Evolutionary conservation across 2,329 filamentous ascomycete species (phyloP), one percentile per base, ranked within the genome.

Genomic region (Diaporthe sp.): DNA sequence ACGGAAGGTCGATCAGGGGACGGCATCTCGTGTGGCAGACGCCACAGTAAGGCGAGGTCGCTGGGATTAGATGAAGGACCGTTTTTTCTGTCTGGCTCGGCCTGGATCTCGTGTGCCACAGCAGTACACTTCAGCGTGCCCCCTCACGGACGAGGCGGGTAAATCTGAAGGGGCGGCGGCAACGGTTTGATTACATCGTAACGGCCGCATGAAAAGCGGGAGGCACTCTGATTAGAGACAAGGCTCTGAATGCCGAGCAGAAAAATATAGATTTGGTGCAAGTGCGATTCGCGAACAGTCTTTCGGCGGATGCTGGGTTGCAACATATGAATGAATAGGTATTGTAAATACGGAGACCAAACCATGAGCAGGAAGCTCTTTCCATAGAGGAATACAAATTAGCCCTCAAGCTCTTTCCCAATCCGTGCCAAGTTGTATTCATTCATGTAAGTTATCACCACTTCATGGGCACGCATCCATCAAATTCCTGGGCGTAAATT

Each of bases 1-100:
- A 76, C 17, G 58, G 58, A 60, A 64, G 66, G 61, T 60, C 47
- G 17, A 50, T 76, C 9, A 58, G 35, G 22, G 72, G 72, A 19
- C 68, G 74, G 22, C 57, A 72, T 42, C 47, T 72, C n/a, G 35
- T 55, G 35, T 55, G 70, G 57, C 45, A 72, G 45, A 68, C 30
- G 15, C 47, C 64, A n/a, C 50, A 68, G 13, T 28, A 25, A 28
- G 33, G 47, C 47, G 47, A 68, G 4, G 25, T 40, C 40, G 45
- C n/a, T 10, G 15, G n/a, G 33, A 13, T 8, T n/a, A 22, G 64
- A 9, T 33, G 30, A 38, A 17, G n/a, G 64, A 10, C 47, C n/a
- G n/a, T 19, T 40, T 13, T 15, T 13, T 19, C 47, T 15, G 47
- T 19, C 47, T 15, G 47, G 64, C 15, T 52, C 33, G 64, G 10